phyloP scores from a whole-genome alignment of 139 green algal genomes.

The Medakamo hakoo region DNA sequence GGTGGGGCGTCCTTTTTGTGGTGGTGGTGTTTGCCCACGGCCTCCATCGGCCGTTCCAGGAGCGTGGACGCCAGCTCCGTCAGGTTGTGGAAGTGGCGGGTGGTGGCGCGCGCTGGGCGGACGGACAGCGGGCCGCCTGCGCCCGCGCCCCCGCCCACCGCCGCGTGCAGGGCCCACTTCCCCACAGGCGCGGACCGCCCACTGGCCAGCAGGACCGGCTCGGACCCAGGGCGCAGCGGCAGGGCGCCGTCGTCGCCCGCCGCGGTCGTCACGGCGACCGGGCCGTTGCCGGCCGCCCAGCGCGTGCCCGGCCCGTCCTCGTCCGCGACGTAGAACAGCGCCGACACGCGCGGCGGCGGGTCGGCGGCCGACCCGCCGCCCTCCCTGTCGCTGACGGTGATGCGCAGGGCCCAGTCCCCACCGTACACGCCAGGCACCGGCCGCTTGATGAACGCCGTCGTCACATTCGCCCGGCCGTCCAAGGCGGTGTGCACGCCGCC shows the following conservation, averaged over 20 bases:
- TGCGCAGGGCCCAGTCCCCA: slow-evolving; percentile 35
- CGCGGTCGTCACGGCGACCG: background rate
- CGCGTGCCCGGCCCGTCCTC: slow-evolving; percentile 11
- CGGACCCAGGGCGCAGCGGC: background rate
- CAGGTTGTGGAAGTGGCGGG: slow-evolving; percentile 38
- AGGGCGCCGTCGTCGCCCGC: background rate
- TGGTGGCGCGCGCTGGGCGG: slow-evolving; percentile 9
- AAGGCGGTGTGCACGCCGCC: slow-evolving; percentile 59
- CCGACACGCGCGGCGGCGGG: slow-evolving; percentile 10
- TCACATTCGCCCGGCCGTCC: slow-evolving; percentile 45
- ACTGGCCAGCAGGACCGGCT: background rate
- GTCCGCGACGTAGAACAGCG: slow-evolving; percentile 38
- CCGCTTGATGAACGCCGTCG: slow-evolving; percentile 12
- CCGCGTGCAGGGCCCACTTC: slow-evolving; percentile 7
- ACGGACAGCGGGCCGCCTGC: background rate
- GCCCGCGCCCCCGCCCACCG: background rate
- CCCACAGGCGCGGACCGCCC: slow-evolving; percentile 4
- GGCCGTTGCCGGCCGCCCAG: background rate
- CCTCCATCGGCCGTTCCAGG: too few relatives aligned
- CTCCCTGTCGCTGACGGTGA: background rate
- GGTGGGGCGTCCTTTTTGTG: slow-evolving; percentile 2
- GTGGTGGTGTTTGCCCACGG: slow-evolving; percentile 5
- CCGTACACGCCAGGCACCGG: slow-evolving; percentile 13
- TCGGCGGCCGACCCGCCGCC: background rate
- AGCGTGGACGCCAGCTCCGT: slow-evolving; percentile 35